Percentiles rank a stretch among this genome's conserved stretches.
These are phyloP conservation scores for Tephrocybe sp. DNA, from an alignment of 768 basidiomycete species.

Conservation along the genomic window DNA sequence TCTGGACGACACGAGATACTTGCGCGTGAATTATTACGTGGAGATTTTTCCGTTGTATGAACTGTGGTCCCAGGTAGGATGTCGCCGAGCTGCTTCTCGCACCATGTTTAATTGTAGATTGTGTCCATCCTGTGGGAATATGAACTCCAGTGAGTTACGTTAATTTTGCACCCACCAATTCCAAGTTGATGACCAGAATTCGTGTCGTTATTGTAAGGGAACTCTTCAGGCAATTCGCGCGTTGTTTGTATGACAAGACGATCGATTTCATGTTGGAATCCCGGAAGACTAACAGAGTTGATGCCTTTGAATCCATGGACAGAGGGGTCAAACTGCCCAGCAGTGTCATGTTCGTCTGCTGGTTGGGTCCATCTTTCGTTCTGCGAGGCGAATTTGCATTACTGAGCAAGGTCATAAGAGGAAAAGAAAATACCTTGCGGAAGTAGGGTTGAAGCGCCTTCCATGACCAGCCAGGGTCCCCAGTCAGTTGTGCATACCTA, in stretches of 20 bases:
- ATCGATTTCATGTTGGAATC: constrained; percentile 27
- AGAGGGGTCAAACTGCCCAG: constrained; percentile 25
- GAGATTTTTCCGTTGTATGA: constrained; percentile 22
- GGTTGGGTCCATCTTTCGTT: constrained; percentile 27
- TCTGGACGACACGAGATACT: constrained; percentile 21
- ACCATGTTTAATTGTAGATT: constrained; percentile 11
- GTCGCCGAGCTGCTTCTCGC: constrained; percentile 20
- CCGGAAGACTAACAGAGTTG: constrained; percentile 25
- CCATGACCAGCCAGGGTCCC: constrained; percentile 30
- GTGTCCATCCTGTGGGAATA: constrained; percentile 11
- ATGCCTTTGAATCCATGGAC: constrained; percentile 24
- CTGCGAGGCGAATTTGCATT: constrained; percentile 11
- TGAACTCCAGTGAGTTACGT: constrained; percentile 6
- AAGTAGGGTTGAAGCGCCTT: constrained; percentile 19
- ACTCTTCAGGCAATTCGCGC: constrained; percentile 32
- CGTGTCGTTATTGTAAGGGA: constrained; percentile 39
- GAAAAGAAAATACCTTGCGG: constrained; percentile 13
- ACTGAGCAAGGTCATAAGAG: background rate
- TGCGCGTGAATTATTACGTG: constrained; percentile 23
- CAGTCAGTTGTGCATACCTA: constrained; percentile 22
- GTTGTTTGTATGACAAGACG: constrained; percentile 32
- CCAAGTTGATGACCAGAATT: constrained; percentile 40
- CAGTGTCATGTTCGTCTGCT: constrained; percentile 28
- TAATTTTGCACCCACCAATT: constrained; percentile 29
- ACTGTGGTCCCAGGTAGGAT: constrained; percentile 19